Evolutionary conservation across 2,329 filamentous ascomycete species (phyloP).

Genomic region (Polytolypa hystricis): DNA sequence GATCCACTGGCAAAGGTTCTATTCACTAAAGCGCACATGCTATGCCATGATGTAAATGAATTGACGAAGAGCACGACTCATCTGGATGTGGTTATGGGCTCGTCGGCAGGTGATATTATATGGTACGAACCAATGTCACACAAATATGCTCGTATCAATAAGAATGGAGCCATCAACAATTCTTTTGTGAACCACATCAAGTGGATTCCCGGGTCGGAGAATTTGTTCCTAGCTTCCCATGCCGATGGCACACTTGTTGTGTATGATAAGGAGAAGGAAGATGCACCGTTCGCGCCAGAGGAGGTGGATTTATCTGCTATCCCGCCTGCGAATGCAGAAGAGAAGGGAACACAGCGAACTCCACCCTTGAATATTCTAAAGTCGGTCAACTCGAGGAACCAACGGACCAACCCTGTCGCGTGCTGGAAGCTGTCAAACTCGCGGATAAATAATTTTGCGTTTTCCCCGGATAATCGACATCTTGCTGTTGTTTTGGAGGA

Average conservation of each 20-base stretch:
- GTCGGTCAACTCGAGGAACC: conserved; percentile 85
- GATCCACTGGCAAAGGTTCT: conserved; percentile 93
- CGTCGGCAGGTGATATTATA: conserved; percentile 91
- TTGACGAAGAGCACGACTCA: conserved; percentile 69
- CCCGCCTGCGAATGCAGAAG: conserved; percentile 21
- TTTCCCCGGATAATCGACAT: conserved; percentile 80
- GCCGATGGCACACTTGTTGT: conserved; percentile 85
- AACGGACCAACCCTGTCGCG: conserved; percentile 85
- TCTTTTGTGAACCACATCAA: conserved; percentile 76
- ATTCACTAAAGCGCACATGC: conserved; percentile 89
- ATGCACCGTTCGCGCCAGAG: conserved; percentile 66
- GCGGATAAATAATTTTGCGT: conserved; percentile 79
- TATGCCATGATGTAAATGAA: conserved; percentile 86
- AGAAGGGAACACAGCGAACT: conserved; percentile 18
- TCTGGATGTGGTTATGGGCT: conserved; percentile 87
- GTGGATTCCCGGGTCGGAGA: conserved; percentile 93
- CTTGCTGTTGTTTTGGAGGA: conserved; percentile 87
- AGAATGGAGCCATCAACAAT: conserved; percentile 84
- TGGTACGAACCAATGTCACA: conserved; percentile 98
- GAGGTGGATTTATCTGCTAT: conserved; percentile 36
- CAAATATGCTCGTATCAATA: conserved; percentile 90
- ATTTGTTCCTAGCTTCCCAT: conserved; percentile 81
- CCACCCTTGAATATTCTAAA: conserved; percentile 62
- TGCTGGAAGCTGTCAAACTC: conserved; percentile 89
- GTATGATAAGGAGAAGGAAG: conserved; percentile 96